Conservation (phyloP, 495 filamentous ascomycete species). For the Xylaria longipes region DNA sequence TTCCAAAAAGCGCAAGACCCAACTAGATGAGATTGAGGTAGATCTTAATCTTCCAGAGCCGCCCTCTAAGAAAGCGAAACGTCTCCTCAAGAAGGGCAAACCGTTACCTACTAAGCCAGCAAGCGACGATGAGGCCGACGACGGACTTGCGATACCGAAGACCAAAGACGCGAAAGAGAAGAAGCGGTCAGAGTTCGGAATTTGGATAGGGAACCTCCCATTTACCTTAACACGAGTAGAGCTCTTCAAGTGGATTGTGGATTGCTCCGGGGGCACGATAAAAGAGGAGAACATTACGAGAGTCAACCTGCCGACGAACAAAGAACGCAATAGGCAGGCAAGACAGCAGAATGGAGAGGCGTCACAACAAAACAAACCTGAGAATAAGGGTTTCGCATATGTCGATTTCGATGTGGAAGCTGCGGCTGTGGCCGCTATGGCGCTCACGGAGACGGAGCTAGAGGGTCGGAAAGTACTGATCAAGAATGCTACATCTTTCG, state of each 20-base stretch:
- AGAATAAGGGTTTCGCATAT: slow-evolving; percentile 91
- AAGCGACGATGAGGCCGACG: slow-evolving; percentile 48
- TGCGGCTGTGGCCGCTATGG: slow-evolving; percentile 73
- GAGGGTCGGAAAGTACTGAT: slow-evolving; percentile 81
- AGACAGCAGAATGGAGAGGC: slow-evolving; percentile 50
- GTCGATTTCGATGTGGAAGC: slow-evolving; percentile 81
- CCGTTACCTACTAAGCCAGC: slow-evolving; percentile 49
- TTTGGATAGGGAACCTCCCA: slow-evolving; percentile 95
- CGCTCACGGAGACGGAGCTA: slow-evolving; percentile 79
- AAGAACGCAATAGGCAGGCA: slow-evolving; percentile 33
- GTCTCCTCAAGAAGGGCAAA: slow-evolving; percentile 80
- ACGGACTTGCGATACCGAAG: slow-evolving; percentile 42
- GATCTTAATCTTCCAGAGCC: slow-evolving; percentile 88
- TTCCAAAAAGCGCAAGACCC: slow-evolving; percentile 75
- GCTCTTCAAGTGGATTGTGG: slow-evolving; percentile 77
- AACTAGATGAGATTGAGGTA: slow-evolving; percentile 80
- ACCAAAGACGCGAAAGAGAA: slow-evolving; percentile 43
- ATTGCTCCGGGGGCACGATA: slow-evolving; percentile 66
- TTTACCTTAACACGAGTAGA: slow-evolving; percentile 77
- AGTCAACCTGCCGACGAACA: slow-evolving; percentile 74
- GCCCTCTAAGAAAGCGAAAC: slow-evolving; percentile 87
- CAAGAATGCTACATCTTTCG: slow-evolving; percentile 86
- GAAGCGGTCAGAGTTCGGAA: slow-evolving; percentile 75
- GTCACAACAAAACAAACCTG: slow-evolving; percentile 31
- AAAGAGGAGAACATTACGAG: slow-evolving; percentile 75